Conservation (phyloP, 129 eudicot species). For the Flaveria bidentis region DNA sequence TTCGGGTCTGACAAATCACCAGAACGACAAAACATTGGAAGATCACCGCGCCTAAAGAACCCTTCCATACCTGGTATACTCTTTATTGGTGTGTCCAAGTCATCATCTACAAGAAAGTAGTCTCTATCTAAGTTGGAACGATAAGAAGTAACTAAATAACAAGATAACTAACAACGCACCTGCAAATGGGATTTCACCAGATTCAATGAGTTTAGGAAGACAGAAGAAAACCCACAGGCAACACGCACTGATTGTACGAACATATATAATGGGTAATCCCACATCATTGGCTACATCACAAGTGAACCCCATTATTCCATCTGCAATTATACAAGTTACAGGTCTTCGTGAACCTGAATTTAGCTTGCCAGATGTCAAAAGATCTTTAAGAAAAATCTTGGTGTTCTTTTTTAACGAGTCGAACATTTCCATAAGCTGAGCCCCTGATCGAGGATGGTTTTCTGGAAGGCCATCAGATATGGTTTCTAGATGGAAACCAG, state of each 20-base stretch:
- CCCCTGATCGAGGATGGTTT: constrained; percentile 47
- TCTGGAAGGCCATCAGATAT: constrained; percentile 57
- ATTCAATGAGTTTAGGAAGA: constrained; percentile 51
- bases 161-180: constrained; percentile 29
- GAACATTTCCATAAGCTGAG: constrained; percentile 36
- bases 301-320: constrained; percentile 53
- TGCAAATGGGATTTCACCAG: constrained; percentile 61
- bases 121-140: background rate
- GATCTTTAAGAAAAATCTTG: constrained; percentile 40
- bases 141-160: background rate
- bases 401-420: constrained; percentile 35
- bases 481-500: constrained; percentile 42
- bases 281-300: constrained; percentile 48
- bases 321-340: constrained; percentile 50
- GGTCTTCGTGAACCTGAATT: constrained; percentile 26
- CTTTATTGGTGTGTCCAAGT: constrained; percentile 42
- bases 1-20: constrained; percentile 30
- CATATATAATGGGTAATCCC: constrained; percentile 52
- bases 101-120: constrained; percentile 30
- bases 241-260: constrained; percentile 65
- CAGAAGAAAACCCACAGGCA: constrained; percentile 59
- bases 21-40: constrained; percentile 51
- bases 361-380: constrained; percentile 36
- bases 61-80: constrained; percentile 53
- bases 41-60: constrained; percentile 57